Base-by-base conservation (phyloP, 257 asterid genomes). In the Salvia rosmarinus region DNA sequence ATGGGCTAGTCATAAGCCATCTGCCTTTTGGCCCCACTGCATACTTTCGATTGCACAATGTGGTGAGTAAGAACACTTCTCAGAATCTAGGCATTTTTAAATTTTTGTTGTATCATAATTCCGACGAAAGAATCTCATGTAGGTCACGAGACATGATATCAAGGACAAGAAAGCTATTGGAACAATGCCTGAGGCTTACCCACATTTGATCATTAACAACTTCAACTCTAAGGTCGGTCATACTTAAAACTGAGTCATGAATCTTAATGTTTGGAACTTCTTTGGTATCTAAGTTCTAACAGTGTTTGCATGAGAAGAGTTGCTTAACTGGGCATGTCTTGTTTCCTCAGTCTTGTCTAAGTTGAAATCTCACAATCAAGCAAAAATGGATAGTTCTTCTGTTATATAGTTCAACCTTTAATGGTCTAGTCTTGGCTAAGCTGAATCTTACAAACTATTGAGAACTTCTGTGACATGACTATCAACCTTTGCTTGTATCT, bases 1-100 rank as follows among this genome's bases (percentile, higher is more conserved):
- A 89, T 83, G 95, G 96, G 52, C 61, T 94, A 68, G 84, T 85
- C 71, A 85, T 94, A 82, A 87, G 93, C 82, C 99, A 94, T 88
- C 82, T 94, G 60, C 99, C 99, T 73, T 89, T 83, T 68, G 99
- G 99, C 13, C 99, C 99, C 40, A 94, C 96, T 66, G 99, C 96
- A 49, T 83, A 85, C 85, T 94, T 91, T 84, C 90, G 96, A 82
- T 78, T 94, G 64, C 90, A 79, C 87, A 94, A 94, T 80, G 99
- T 94, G 96, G 99, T 89, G 65, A 77, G 97, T 85, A 68, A 44
- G 47, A 56, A 47, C 68, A 64, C 75, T 59, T 42, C 43, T 44
- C 46, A 34, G 9, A 28, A 37, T 68, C 21, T 55, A 23, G 68
- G 23, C 43, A 43, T 25, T 20, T 3, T 21, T 2, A 3, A 9